Base-by-base conservation (phyloP, 768 basidiomycete species). In the Lactarius sanguifluus region DNA sequence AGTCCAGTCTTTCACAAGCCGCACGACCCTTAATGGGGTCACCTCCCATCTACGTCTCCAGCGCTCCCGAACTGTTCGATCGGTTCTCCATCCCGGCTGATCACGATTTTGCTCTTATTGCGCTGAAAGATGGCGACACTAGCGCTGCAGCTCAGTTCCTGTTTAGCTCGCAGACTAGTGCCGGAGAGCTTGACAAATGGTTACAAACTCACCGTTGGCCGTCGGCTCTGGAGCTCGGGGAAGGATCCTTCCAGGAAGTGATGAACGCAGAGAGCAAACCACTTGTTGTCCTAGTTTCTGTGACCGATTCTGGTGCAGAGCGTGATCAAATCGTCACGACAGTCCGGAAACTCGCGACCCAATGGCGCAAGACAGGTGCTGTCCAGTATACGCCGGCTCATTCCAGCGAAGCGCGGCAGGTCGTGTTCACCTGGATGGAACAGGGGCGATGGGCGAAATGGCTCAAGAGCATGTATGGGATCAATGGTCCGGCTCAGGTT, bases 391-490 rank as follows among this genome's bases (percentile, higher is more conserved):
- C 71, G 58, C 67, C 67, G 52, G 74, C 61, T 66, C 67, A 71
- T 52, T 16, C 38, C 38, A 40, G 38, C 15, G 77, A 45, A n/a
- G 63, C 62, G 50, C 77, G 82, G 41, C 83, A 86, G 52, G 88
- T 96, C 0, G 84, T 95, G 58, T 97, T 95, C 76, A 83, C 89
- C 10, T 94, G 90, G 89, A 94, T 97, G 85, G 93, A 99, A 73
- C 84, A 80, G 2, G 86, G 85, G 30, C 84, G 82, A 76, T 98
- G 96, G 95, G 81, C 77, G 30, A 87, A 84, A 59, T 98, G 95
- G 95, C 79, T 96, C 78, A 94, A 92, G 81, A 88, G 86, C 71
- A 94, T 94, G 87, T 98, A 98, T 77, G 88, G 89, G 34, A 79
- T 94, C 71, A 79, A 76, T 69, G 62, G 65, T 0, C 74, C 74